Base-by-base conservation (phyloP, 2,329 filamentous ascomycete genomes). In the Incumbomyces lentus region DNA sequence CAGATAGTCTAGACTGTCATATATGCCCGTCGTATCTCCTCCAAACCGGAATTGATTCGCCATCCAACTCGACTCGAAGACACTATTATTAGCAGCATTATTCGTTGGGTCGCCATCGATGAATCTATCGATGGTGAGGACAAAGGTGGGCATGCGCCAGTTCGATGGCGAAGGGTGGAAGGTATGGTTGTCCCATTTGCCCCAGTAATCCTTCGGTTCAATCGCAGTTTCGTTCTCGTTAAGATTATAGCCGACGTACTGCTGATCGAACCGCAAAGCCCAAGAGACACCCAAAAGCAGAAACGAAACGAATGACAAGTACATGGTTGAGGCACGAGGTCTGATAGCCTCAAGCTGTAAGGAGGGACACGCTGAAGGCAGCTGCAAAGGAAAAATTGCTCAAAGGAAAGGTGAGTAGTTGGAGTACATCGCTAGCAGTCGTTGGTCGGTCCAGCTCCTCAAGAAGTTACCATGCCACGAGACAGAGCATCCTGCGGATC, bases 121-220 rank as follows among this genome's bases (percentile, higher is more conserved):
- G 55, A 75, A 82, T 49, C 76, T 68, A 59, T 82, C 79, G 11
- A 81, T 62, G 57, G 81, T 80, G 39, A 82, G 64, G 7, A 76
- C 79, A 59, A 82, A 83, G 57, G 81, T 75, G 0, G 79, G 79
- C 50, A 82, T 72, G 19, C 79, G 70, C 79, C 79, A 83, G 54
- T 77, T 82, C 0, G 64, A 58, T 1, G 79, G 79, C 16, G 78
- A 81, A 0, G 67, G 62, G n/a, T 63, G 58, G 53, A 75, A 81
- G 3, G 57, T 62, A 57, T 78, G 74, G 51, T 48, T 53, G 16
- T 32, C 19, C 73, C 75, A 73, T 64, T 69, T 62, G 49, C 77
- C 72, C 58, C 64, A 73, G 59, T 82, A 83, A 37, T 82, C 69
- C 32, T 70, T 58, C 8, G 72, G 69, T 32, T 64, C 59, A 16